phyloP scores from a whole-genome alignment of 495 filamentous ascomycete species.

The Penicillium cinerascens region DNA sequence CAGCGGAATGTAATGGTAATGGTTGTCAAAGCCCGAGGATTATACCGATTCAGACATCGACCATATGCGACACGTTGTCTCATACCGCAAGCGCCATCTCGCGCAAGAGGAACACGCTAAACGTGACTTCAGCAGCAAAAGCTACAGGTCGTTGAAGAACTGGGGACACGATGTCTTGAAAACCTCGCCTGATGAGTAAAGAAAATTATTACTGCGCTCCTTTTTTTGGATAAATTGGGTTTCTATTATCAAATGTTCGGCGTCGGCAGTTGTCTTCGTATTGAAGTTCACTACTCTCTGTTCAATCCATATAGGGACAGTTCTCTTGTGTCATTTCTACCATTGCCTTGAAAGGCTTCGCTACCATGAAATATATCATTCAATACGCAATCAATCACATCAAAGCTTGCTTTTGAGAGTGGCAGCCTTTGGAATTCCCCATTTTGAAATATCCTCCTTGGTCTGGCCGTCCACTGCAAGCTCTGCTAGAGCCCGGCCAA shows the following conservation, averaged over 20 bases:
- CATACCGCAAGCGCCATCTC: constrained; percentile 62
- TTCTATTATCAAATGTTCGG: neutral
- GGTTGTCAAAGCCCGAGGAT: too few species aligned
- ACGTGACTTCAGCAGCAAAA: constrained; percentile 51
- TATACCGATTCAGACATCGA: constrained; percentile 56
- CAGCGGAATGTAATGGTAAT: too few species aligned
- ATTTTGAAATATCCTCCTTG: constrained; percentile 30
- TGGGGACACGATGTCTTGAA: constrained; percentile 66
- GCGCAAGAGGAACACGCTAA: constrained; percentile 62
- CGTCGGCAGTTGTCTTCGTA: neutral
- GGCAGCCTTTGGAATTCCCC: constrained; percentile 12
- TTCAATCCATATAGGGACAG: neutral
- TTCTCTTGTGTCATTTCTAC: neutral
- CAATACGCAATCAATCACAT: neutral
- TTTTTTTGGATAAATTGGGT: too few species aligned
- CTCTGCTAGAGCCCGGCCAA: constrained; percentile 28
- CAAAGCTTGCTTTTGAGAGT: neutral
- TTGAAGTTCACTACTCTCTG: neutral
- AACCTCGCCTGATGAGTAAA: neutral
- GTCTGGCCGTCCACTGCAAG: constrained; percentile 28
- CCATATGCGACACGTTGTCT: constrained; percentile 64
- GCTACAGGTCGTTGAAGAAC: constrained; percentile 61
- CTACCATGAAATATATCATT: neutral
- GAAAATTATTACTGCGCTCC: neutral
- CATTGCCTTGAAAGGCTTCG: neutral